phyloP scores from a whole-genome alignment of 129 eudicot species.

The Flaveria bidentis region DNA sequence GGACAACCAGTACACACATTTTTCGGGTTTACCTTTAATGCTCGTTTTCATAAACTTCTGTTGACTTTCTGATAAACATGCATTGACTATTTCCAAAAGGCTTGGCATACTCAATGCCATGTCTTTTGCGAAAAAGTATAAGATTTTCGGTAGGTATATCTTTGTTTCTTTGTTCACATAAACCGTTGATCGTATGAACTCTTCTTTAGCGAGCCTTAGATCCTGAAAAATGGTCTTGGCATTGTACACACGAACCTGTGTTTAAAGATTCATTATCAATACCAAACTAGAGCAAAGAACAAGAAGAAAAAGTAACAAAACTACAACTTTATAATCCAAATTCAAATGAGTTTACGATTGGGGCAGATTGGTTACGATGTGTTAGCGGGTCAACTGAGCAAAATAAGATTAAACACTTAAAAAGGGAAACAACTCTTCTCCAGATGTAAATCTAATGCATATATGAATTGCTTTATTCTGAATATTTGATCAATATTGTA shows the following conservation, averaged over 20 bases:
- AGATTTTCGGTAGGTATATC: constrained; percentile 66
- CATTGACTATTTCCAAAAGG: constrained; percentile 57
- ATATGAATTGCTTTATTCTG: neutral
- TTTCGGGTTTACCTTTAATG: constrained; percentile 54
- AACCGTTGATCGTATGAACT: constrained; percentile 63
- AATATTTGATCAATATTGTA: neutral
- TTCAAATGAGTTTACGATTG: neutral
- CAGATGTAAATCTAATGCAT: neutral
- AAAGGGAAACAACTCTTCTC: too few species aligned
- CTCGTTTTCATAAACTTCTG: constrained; percentile 50
- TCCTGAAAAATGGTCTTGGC: constrained; percentile 69
- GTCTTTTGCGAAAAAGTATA: constrained; percentile 67
- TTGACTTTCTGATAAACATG: constrained; percentile 52
- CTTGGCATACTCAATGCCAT: constrained; percentile 56
- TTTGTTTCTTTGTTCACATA: constrained; percentile 63
- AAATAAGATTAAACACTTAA: neutral
- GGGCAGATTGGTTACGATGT: neutral
- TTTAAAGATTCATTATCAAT: constrained; percentile 8
- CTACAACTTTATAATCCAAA: neutral
- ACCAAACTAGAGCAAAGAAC: neutral
- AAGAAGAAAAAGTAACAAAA: neutral
- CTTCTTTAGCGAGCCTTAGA: constrained; percentile 69
- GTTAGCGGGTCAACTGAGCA: neutral
- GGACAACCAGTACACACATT: constrained; percentile 55
- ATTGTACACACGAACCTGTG: constrained; percentile 68